Base-by-base conservation (phyloP, 2,329 filamentous ascomycete species). In the Verticillium tricorpus region DNA sequence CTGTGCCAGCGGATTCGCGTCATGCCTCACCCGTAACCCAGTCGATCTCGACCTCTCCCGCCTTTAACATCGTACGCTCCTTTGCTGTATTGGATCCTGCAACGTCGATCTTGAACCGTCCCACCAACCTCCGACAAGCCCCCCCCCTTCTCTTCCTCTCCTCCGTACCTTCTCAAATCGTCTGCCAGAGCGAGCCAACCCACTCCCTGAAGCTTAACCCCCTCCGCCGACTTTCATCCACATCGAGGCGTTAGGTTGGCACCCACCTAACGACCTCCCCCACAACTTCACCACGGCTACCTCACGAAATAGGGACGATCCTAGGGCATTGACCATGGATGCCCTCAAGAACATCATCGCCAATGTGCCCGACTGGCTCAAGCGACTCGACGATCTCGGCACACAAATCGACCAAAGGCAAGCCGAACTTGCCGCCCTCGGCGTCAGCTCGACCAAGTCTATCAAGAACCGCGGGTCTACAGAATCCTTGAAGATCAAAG, bases 341-440 rank as follows among this genome's bases (percentile, higher is more conserved):
- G 82, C 85, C 32, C 74, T 89, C 60, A 80, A 76, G 60, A 81
- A 80, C 62, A 77, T 89, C 40, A 77, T 78, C 60, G 77, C 72
- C 65, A 84, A 86, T 63, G 78, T 87, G 52, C 86, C 86, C 17
- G 80, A 83, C 70, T 89, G 86, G 86, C 75, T 84, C 40, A 76
- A 76, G 62, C 80, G 83, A 25, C 79, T 89, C 55, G 83, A 87
- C 64, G 82, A 87, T 59, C 79, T 89, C 62, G 86, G 80, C 69
- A 77, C 78, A 63, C 82, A 89, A 71, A 86, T 89, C 62, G 81
- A 85, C 62, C 77, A 82, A 69, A 85, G 86, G 62, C 86, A 89
- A 75, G 74, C 77, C 58, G 85, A 88, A 69, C 77, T 89, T 61
- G 86, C 85, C 39, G 77, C 78, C 62, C 71, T 84, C 61, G 75